Evolutionary conservation across 208 protist genomes (phyloP).

Genomic region (Sergeia podlipaevii): DNA sequence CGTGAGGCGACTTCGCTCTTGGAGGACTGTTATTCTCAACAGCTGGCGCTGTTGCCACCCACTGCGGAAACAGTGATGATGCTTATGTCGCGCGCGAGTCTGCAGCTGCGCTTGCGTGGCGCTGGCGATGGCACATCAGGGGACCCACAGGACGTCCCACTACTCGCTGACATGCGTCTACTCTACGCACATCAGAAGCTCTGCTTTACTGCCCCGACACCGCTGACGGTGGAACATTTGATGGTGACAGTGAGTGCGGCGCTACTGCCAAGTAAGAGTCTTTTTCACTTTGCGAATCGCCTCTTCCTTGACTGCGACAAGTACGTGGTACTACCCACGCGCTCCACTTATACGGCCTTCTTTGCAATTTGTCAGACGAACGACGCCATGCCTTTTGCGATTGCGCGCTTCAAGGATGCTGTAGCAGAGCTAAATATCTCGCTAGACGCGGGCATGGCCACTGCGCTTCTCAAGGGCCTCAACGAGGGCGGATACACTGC

Average conservation of each 20-base stretch:
- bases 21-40: slow-evolving; percentile 39
- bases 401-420: slow-evolving; percentile 65
- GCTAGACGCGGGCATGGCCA: slow-evolving; percentile 69
- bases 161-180: slow-evolving; percentile 59
- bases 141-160: slow-evolving; percentile 32
- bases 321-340: slow-evolving; percentile 75
- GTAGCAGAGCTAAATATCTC: slow-evolving; percentile 56
- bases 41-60: slow-evolving; percentile 41
- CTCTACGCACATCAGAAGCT: slow-evolving; percentile 68
- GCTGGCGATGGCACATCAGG: neutral
- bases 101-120: slow-evolving; percentile 28
- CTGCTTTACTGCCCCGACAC: slow-evolving; percentile 60
- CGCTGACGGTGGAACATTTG: slow-evolving; percentile 63
- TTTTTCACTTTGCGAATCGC: slow-evolving; percentile 67
- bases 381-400: slow-evolving; percentile 70
- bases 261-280: slow-evolving; percentile 16
- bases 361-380: slow-evolving; percentile 71
- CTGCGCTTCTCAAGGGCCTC: slow-evolving; percentile 69
- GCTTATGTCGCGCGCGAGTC: slow-evolving; percentile 59
- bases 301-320: slow-evolving; percentile 75
- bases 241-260: slow-evolving; percentile 64
- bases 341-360: slow-evolving; percentile 79
- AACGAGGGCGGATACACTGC: slow-evolving; percentile 72
- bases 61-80: slow-evolving; percentile 60
- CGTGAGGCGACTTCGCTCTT: slow-evolving; percentile 39